phyloP scores from a whole-genome alignment of 768 basidiomycete species.

The Mycena galericulata region DNA sequence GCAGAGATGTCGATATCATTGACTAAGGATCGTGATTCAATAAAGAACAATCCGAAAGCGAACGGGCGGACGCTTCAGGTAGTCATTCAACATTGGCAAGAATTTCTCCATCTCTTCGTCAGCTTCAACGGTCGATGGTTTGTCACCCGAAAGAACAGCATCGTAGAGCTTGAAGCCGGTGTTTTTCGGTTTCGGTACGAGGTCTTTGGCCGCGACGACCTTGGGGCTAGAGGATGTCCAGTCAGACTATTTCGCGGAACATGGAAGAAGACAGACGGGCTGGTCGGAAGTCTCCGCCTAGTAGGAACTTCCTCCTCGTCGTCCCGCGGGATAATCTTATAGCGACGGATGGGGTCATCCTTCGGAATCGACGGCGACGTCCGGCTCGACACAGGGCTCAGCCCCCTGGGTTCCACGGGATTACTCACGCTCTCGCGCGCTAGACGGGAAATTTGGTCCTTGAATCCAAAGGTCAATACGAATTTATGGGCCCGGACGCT shows the following conservation, averaged over 20 bases:
- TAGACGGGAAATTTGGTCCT: slow-evolving; percentile 72
- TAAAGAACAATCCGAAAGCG: background rate
- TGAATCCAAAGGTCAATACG: slow-evolving; percentile 1
- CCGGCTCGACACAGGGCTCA: slow-evolving; percentile 27
- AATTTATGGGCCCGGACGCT: background rate
- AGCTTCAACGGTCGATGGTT: slow-evolving; percentile 42
- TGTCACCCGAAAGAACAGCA: slow-evolving; percentile 63
- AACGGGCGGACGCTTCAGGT: slow-evolving; percentile 65
- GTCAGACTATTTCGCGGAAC: background rate
- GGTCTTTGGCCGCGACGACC: slow-evolving; percentile 64
- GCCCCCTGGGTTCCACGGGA: slow-evolving; percentile 31
- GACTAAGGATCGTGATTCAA: slow-evolving; percentile 39
- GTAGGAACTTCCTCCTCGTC: slow-evolving; percentile 36
- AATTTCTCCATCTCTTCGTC: slow-evolving; percentile 83
- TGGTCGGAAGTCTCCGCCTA: slow-evolving; percentile 48
- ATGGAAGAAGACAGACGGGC: slow-evolving; percentile 54
- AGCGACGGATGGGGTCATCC: slow-evolving; percentile 64
- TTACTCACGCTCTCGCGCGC: slow-evolving; percentile 52
- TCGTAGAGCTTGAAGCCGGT: slow-evolving; percentile 78
- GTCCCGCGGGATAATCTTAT: slow-evolving; percentile 60
- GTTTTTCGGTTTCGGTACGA: slow-evolving; percentile 42
- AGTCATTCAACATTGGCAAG: slow-evolving; percentile 80
- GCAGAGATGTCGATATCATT: slow-evolving; percentile 39
- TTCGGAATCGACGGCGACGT: slow-evolving; percentile 38
- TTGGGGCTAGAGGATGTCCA: slow-evolving; percentile 59